phyloP scores from a whole-genome alignment of 352 stramenopile species.

The Phytopythium chamaehyphon region DNA sequence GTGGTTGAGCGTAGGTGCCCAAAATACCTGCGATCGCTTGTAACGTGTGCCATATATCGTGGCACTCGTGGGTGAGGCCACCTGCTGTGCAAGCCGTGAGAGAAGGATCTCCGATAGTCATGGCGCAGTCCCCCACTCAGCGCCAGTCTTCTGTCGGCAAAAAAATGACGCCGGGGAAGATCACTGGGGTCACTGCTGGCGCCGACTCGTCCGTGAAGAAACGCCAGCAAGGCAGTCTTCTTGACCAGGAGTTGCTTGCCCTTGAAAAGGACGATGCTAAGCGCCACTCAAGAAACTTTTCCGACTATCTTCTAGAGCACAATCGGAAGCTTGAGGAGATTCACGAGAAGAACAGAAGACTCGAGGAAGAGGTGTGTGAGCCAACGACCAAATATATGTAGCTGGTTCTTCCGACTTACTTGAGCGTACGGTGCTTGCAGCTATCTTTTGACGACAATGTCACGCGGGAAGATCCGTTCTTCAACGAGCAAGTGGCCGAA shows the following conservation, averaged over 20 bases:
- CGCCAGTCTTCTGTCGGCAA: constrained; percentile 3
- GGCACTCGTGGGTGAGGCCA: no score
- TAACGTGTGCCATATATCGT: no score
- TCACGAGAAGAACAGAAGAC: constrained; percentile 68
- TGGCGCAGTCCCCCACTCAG: constrained; percentile 2
- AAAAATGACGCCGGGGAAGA: neutral
- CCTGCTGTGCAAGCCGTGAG: neutral
- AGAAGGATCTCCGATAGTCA: neutral
- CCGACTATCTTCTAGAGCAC: constrained; percentile 61
- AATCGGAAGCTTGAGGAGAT: constrained; percentile 74
- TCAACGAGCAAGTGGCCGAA: constrained; percentile 65
- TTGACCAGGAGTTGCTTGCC: constrained; percentile 66
- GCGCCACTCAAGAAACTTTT: constrained; percentile 62
- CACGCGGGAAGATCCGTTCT: constrained; percentile 66
- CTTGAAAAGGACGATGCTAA: constrained; percentile 74
- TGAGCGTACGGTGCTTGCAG: no score
- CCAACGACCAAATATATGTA: constrained; percentile 4
- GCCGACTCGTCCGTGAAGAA: constrained; percentile 21
- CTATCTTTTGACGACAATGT: constrained; percentile 73
- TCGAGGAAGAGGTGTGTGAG: constrained; percentile 63
- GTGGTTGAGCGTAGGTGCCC: no score
- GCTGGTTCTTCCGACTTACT: no score
- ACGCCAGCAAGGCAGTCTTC: constrained; percentile 39
- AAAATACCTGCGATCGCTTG: no score
- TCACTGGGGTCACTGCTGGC: neutral